Conservation (phyloP, 371 early-diverging fungal species). For the Chytridium lagenaria region DNA sequence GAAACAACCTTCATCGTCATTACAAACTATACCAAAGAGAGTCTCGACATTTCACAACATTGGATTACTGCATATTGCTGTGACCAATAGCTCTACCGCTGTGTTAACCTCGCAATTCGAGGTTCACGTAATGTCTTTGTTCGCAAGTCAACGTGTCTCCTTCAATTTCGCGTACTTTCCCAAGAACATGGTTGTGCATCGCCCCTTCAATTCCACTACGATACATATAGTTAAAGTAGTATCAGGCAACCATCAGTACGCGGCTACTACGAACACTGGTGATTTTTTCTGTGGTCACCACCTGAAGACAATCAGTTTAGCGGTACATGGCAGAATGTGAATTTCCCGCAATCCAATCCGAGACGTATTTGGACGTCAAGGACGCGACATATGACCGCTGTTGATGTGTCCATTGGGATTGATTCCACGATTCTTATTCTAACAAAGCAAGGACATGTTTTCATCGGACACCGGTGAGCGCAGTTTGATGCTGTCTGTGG, state of each 20-base stretch:
- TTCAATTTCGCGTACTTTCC: slow-evolving; percentile 32
- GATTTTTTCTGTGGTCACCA: slow-evolving; percentile 55
- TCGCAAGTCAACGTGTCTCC: slow-evolving; percentile 28
- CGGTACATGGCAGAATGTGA: slow-evolving; percentile 41
- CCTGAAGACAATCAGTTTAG: slow-evolving; percentile 34
- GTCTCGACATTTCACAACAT: slow-evolving; percentile 47
- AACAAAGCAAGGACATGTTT: slow-evolving; percentile 51
- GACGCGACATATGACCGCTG: slow-evolving; percentile 32
- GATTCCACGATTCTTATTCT: slow-evolving; percentile 48
- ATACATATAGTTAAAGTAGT: slow-evolving; percentile 35
- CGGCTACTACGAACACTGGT: slow-evolving; percentile 39
- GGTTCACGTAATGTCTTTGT: slow-evolving; percentile 43
- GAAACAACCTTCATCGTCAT: slow-evolving; percentile 24
- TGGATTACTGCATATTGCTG: slow-evolving; percentile 35
- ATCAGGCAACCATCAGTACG: slow-evolving; percentile 49
- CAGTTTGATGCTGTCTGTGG: not conserved
- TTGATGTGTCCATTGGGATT: slow-evolving; percentile 50
- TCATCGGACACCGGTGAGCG: slow-evolving; percentile 35
- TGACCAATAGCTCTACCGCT: slow-evolving; percentile 52
- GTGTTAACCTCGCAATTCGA: slow-evolving; percentile 44
- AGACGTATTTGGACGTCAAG: slow-evolving; percentile 44
- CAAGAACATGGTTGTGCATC: slow-evolving; percentile 16
- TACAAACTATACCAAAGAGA: slow-evolving; percentile 47
- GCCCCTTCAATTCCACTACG: slow-evolving; percentile 1
- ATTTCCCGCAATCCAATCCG: slow-evolving; percentile 44